Conservation (phyloP, 2,329 filamentous ascomycete species). For the Coniochaeta prunicola region DNA sequence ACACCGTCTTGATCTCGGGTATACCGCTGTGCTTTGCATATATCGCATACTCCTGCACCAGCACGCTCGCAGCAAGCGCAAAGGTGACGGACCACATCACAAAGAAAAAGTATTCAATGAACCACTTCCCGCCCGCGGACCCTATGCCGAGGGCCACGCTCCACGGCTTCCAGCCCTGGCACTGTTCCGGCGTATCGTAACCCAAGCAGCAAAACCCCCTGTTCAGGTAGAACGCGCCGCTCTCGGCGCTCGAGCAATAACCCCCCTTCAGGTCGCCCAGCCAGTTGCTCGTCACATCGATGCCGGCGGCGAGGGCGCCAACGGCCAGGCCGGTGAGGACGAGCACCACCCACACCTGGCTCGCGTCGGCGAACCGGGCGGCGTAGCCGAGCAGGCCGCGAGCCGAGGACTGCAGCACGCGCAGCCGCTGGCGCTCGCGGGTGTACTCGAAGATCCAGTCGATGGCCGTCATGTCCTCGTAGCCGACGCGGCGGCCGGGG, state of each 20-base stretch:
- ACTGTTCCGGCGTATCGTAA: slow-evolving; percentile 75
- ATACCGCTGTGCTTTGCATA: slow-evolving; percentile 95
- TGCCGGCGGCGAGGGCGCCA: slow-evolving; percentile 76
- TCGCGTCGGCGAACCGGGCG: slow-evolving; percentile 69
- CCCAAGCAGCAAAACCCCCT: slow-evolving; percentile 90
- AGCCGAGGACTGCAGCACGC: slow-evolving; percentile 64
- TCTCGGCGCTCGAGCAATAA: slow-evolving; percentile 72
- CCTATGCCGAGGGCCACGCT: slow-evolving; percentile 62
- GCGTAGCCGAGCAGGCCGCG: slow-evolving; percentile 66
- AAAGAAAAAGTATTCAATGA: slow-evolving; percentile 84
- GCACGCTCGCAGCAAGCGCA: slow-evolving; percentile 66
- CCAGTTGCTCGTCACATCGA: slow-evolving; percentile 90
- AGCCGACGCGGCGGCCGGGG: slow-evolving; percentile 81
- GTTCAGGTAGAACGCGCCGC: slow-evolving; percentile 85
- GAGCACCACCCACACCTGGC: slow-evolving; percentile 87
- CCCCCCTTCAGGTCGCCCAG: slow-evolving; percentile 86
- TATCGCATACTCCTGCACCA: slow-evolving; percentile 77
- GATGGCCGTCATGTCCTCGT: slow-evolving; percentile 94
- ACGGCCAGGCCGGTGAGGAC: slow-evolving; percentile 79
- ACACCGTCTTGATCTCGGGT: slow-evolving; percentile 92
- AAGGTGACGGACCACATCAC: slow-evolving; percentile 76
- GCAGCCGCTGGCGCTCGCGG: slow-evolving; percentile 83
- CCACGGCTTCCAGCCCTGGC: slow-evolving; percentile 84
- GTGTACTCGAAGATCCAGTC: slow-evolving; percentile 99
- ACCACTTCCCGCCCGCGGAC: slow-evolving; percentile 64